Conservation (phyloP, 768 basidiomycete species). For the Hemileccinum rubropunctum region DNA sequence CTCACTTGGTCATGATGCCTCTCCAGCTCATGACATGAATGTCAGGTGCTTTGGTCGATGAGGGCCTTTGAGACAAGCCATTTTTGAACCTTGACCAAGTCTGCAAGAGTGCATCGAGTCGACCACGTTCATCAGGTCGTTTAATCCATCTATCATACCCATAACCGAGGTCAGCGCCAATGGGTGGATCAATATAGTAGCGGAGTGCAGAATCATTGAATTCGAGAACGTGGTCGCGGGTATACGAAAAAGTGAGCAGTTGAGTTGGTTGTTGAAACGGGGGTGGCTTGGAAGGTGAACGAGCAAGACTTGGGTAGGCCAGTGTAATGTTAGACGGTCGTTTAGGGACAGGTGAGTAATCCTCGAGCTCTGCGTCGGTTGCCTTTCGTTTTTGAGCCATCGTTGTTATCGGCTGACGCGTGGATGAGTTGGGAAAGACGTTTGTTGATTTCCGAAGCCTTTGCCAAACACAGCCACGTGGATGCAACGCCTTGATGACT, state of each 20-base stretch:
- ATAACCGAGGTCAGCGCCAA: slow-evolving; percentile 58
- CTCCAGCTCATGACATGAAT: slow-evolving; percentile 71
- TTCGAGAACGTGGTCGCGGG: slow-evolving; percentile 49
- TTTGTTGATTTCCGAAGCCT: slow-evolving; percentile 20
- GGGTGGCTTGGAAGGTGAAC: slow-evolving; percentile 19
- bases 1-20: slow-evolving; percentile 82
- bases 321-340: slow-evolving; percentile 6
- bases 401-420: background rate
- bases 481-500: background rate
- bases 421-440: background rate
- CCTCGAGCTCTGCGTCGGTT: slow-evolving; percentile 13
- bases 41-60: slow-evolving; percentile 32
- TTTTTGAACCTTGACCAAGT: slow-evolving; percentile 48
- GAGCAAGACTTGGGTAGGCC: slow-evolving; percentile 25
- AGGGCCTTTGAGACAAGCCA: slow-evolving; percentile 33
- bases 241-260: slow-evolving; percentile 72
- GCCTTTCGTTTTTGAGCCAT: slow-evolving; percentile 32
- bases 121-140: slow-evolving; percentile 59
- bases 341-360: slow-evolving; percentile 1
- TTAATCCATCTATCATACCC: slow-evolving; percentile 75
- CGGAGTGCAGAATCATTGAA: slow-evolving; percentile 70
- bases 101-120: slow-evolving; percentile 66
- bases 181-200: slow-evolving; percentile 69
- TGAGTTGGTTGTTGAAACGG: slow-evolving; percentile 71
- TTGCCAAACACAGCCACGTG: slow-evolving; percentile 27